A percentile compares a stretch with the other conserved stretches of the same genome.
Evolutionary conservation across 208 protist genomes (phyloP).

Genomic region (Leishmania lainsoni): DNA sequence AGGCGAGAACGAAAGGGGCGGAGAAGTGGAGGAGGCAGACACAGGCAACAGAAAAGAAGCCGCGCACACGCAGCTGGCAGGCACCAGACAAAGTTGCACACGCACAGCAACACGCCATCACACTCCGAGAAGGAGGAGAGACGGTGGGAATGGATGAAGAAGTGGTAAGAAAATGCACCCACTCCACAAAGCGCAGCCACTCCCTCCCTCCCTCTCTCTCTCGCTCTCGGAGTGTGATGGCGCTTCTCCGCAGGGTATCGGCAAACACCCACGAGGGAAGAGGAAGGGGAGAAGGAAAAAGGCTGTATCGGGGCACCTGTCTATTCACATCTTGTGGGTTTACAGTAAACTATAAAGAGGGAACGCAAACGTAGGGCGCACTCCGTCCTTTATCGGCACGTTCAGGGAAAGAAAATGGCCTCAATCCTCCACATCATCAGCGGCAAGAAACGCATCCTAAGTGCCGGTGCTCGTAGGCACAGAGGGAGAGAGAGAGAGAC

Average conservation of each 20-base stretch:
- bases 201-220: background rate
- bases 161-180: background rate
- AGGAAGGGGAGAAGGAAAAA: background rate
- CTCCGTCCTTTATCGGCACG: background rate
- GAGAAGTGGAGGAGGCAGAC: background rate
- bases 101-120: background rate
- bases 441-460: background rate
- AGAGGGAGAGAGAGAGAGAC: too few relatives aligned
- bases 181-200: background rate
- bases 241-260: background rate
- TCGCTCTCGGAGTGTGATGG: background rate
- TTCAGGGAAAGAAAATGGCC: conserved; percentile 18
- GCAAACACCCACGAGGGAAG: background rate
- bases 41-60: background rate
- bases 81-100: background rate
- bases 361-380: background rate
- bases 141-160: background rate
- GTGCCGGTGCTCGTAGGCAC: background rate
- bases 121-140: background rate
- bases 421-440: background rate
- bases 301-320: background rate
- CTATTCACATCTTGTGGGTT: background rate
- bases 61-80: background rate
- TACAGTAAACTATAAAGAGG: background rate
- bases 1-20: background rate